Evolutionary conservation across 352 stramenopile genomes (phyloP).

Genomic region (Globisporangium recalcitrans): DNA sequence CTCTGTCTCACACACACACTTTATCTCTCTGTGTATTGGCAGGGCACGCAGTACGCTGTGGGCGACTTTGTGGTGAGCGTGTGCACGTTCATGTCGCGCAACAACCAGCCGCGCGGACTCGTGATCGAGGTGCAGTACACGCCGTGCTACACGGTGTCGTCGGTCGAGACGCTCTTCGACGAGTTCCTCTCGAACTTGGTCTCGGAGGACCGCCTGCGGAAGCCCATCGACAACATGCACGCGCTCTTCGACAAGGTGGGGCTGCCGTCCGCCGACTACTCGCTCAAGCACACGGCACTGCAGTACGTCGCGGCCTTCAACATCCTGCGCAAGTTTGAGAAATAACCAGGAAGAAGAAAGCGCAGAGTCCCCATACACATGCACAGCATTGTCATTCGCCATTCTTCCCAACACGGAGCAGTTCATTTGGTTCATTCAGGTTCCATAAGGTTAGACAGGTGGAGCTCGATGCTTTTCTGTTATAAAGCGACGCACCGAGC

Average conservation of each 20-base stretch:
- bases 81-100: conserved; percentile 85
- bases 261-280: conserved; percentile 68
- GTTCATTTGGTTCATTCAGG: too few relatives aligned
- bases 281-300: conserved; percentile 83
- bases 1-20: too few relatives aligned
- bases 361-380: background rate
- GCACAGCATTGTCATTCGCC: background rate
- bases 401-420: too few relatives aligned
- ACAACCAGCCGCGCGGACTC: conserved; percentile 72
- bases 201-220: conserved; percentile 62
- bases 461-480: background rate
- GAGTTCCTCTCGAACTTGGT: conserved; percentile 73
- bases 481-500: background rate
- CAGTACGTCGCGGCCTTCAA: conserved; percentile 87
- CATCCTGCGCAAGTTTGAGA: conserved; percentile 79
- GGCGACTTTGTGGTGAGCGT: conserved; percentile 84
- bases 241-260: conserved; percentile 73
- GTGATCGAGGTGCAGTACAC: conserved; percentile 84
- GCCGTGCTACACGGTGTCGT: conserved; percentile 70
- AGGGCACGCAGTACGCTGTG: conserved; percentile 77
- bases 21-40: background rate
- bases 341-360: conserved; percentile 22
- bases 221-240: conserved; percentile 63
- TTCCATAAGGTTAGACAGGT: background rate
- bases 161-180: conserved; percentile 78